Percentiles rank a stretch among this genome's conserved stretches.
phyloP scores from a whole-genome alignment of 1,139 yeast genomes.

The Sugiyamaella castrensis region DNA sequence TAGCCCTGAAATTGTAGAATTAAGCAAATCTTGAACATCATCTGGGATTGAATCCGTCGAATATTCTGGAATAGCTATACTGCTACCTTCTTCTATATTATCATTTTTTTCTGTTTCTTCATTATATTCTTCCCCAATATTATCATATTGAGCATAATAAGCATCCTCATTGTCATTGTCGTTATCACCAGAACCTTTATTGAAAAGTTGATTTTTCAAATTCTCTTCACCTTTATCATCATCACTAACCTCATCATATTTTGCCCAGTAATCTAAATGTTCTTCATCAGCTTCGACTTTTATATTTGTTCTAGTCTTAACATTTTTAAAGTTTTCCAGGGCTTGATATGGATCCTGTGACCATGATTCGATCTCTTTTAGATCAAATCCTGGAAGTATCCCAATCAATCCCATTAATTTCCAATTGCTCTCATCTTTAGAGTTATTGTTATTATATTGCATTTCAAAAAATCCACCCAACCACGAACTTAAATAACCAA shows the following conservation, averaged over 20 bases:
- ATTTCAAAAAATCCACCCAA: slow-evolving; percentile 3
- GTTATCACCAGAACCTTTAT: background rate
- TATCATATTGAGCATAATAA: slow-evolving; percentile 4
- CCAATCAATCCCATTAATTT: slow-evolving; percentile 6
- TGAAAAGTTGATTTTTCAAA: background rate
- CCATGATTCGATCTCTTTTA: background rate
- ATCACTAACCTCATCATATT: slow-evolving; percentile 18
- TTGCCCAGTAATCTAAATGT: slow-evolving; percentile 14
- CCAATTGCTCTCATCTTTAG: slow-evolving; percentile 1
- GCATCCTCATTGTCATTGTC: slow-evolving; percentile 5
- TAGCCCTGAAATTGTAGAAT: slow-evolving; percentile 1
- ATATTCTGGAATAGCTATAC: too few relatives aligned
- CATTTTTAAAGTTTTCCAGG: too few relatives aligned
- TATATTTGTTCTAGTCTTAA: too few relatives aligned
- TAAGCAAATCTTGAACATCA: background rate
- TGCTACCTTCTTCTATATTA: background rate
- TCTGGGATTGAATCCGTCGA: too few relatives aligned
- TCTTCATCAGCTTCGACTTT: background rate
- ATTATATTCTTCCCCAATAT: background rate
- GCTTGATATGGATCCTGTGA: too few relatives aligned
- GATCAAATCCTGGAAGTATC: slow-evolving; percentile 1
- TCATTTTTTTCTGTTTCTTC: background rate
- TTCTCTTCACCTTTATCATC: slow-evolving; percentile 9
- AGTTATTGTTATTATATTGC: background rate
- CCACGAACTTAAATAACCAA: slow-evolving; percentile 5